phyloP scores from a whole-genome alignment of 306 rosid genomes.

The Crataegus laevigata region DNA sequence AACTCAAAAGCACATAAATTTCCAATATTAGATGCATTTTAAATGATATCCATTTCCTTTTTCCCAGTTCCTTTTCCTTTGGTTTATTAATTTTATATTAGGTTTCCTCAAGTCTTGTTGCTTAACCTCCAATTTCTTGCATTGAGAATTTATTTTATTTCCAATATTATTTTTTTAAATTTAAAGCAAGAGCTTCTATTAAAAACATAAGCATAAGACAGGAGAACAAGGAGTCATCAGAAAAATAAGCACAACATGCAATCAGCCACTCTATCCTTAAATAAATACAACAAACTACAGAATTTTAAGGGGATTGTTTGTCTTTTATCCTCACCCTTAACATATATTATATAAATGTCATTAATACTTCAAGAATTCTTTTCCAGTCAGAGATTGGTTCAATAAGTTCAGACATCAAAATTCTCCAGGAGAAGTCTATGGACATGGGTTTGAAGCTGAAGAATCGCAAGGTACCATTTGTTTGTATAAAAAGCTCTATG shows the following conservation, averaged over 20 bases:
- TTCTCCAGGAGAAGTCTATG: slow-evolving; percentile 97
- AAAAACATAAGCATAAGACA: neutral
- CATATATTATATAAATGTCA: neutral
- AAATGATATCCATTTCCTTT: neutral
- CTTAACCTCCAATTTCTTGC: neutral
- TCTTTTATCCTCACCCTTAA: neutral
- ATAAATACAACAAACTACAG: neutral
- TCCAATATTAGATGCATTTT: neutral
- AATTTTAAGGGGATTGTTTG: neutral
- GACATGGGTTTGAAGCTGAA: slow-evolving; percentile 94
- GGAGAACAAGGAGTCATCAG: neutral
- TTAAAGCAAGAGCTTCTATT: neutral
- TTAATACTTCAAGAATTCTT: slow-evolving; percentile 3
- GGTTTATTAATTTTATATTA: neutral
- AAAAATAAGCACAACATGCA: neutral
- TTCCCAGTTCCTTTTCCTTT: neutral
- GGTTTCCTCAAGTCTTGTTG: neutral
- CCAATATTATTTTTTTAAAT: neutral
- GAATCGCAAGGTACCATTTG: slow-evolving; percentile 85
- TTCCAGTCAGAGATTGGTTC: slow-evolving; percentile 92
- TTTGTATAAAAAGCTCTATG: neutral
- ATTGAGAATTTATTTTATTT: neutral
- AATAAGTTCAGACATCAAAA: slow-evolving; percentile 91
- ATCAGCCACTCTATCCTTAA: neutral
- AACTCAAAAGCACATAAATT: neutral